Evolutionary conservation across 1,139 yeast species (phyloP), one percentile per base, ranked within the genome.

Genomic region (Debaryomyces sp.): DNA sequence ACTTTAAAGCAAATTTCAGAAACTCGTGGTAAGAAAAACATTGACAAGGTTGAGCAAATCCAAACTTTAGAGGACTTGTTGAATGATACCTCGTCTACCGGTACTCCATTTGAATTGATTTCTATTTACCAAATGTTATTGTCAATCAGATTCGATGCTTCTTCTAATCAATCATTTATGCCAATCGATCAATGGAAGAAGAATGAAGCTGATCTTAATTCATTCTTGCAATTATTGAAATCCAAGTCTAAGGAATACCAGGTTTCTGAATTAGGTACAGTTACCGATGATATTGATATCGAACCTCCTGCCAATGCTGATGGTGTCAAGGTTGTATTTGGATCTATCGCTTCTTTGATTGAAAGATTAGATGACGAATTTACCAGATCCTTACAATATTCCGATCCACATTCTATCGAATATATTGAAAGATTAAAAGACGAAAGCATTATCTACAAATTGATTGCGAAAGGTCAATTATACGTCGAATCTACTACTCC

Each of bases 341-440:
- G 99, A 41, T 89, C 96, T 35, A 76, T 94, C 48, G 82, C 89
- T 44, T 85, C 97, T 13, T 81, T 88, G 54, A 88, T 92, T 54
- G 99, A 94, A 73, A 85, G 98, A 70, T 80, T 95, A 57, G 97
- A 92, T 66, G 98, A 94, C 63, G 99, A 95, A 73, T 87, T 92
- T 61, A 88, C 89, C 54, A 84, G 87, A 59, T 90, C 96, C 45
- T 80, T 94, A 60, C 92, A 92, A 67, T 83, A 84, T 59, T 85
- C 90, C 60, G 98, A 94, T 67, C 97, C 97, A 45, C 98, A 94
- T 67, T 89, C 98, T 27, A 85, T 89, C 52, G 99, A 95, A 68
- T 95, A 94, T 69, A 82, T 94, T 57, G 91, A 87, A 59, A 83
- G 98, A 67, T 81, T 95, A 66, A 87, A 88, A 68, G 97, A 92